A percentile compares a stretch with the other conserved stretches of the same genome.
phyloP scores from a whole-genome alignment of 371 early-diverging fungal species.

The Quaeritorhiza haematococci region DNA sequence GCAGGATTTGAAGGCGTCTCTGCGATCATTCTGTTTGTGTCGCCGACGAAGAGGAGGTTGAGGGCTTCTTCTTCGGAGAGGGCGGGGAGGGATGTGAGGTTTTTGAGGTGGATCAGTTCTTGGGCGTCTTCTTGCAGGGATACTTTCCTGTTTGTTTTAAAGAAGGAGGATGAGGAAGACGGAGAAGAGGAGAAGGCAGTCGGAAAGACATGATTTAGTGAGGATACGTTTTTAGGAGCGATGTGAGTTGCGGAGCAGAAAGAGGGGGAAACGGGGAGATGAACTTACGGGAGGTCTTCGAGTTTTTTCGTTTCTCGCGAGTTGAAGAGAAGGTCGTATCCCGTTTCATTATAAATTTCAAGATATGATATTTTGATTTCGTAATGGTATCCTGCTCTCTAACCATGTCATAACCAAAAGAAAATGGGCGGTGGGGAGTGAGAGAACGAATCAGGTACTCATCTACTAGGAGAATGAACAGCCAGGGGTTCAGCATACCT shows the following conservation, averaged over 20 bases:
- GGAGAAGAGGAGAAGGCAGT: constrained; percentile 2
- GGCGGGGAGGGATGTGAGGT: constrained; percentile 41
- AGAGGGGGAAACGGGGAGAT: background rate
- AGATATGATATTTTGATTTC: constrained; percentile 52
- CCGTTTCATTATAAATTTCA: constrained; percentile 71
- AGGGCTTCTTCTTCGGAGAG: constrained; percentile 49
- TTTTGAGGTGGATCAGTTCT: constrained; percentile 49
- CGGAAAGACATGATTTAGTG: constrained; percentile 1
- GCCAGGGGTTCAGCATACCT: constrained; percentile 13
- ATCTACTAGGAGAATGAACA: background rate
- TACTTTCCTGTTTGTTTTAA: constrained; percentile 31
- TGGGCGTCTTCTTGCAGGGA: constrained; percentile 48
- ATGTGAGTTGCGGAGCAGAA: background rate
- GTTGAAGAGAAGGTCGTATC: constrained; percentile 56
- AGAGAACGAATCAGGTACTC: background rate
- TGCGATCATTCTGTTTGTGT: constrained; percentile 58
- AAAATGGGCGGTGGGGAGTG: background rate
- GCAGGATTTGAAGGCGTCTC: constrained; percentile 63
- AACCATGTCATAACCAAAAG: no score
- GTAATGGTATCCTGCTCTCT: constrained; percentile 32
- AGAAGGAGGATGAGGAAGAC: constrained; percentile 8
- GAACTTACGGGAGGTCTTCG: constrained; percentile 48
- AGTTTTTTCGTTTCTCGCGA: constrained; percentile 49
- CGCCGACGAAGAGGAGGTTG: constrained; percentile 53
- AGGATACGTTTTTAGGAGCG: background rate